Evolutionary conservation across 2,329 filamentous ascomycete genomes (phyloP).

Genomic region (Knufia fluminis): DNA sequence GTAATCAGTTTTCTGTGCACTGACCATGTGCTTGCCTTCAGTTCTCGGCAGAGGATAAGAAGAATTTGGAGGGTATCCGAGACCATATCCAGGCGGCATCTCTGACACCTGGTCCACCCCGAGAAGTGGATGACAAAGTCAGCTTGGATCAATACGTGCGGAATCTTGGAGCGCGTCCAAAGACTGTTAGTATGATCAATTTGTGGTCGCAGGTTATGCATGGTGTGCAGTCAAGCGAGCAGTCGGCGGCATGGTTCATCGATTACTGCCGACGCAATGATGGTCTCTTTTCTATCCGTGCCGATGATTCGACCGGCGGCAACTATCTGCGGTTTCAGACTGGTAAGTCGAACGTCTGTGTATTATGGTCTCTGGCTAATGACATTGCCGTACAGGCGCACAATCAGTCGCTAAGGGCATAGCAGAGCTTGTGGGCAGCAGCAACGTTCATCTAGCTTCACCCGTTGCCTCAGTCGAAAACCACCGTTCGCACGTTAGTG

Average conservation of each 20-base stretch:
- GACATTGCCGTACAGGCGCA: background rate
- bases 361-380: no score
- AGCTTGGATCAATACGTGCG: slow-evolving; percentile 30
- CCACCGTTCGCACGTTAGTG: background rate
- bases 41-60: slow-evolving; percentile 23
- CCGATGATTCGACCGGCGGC: slow-evolving; percentile 43
- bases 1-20: background rate
- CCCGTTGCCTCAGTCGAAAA: background rate
- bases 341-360: background rate
- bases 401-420: background rate
- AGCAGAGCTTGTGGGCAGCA: background rate
- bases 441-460: background rate
- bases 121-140: slow-evolving; percentile 26
- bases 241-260: slow-evolving; percentile 45
- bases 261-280: slow-evolving; percentile 45
- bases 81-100: slow-evolving; percentile 31
- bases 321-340: slow-evolving; percentile 39
- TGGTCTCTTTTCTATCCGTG: slow-evolving; percentile 43
- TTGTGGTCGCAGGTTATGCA: slow-evolving; percentile 41
- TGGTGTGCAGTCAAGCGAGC: slow-evolving; percentile 39
- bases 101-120: slow-evolving; percentile 20
- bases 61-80: slow-evolving; percentile 27
- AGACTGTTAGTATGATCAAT: slow-evolving; percentile 25
- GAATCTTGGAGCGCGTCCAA: slow-evolving; percentile 26
- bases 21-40: slow-evolving; percentile 17